Evolutionary conservation across 768 basidiomycete species (phyloP), one percentile per base, ranked within the genome.

Genomic region (Baorangia bicolor): DNA sequence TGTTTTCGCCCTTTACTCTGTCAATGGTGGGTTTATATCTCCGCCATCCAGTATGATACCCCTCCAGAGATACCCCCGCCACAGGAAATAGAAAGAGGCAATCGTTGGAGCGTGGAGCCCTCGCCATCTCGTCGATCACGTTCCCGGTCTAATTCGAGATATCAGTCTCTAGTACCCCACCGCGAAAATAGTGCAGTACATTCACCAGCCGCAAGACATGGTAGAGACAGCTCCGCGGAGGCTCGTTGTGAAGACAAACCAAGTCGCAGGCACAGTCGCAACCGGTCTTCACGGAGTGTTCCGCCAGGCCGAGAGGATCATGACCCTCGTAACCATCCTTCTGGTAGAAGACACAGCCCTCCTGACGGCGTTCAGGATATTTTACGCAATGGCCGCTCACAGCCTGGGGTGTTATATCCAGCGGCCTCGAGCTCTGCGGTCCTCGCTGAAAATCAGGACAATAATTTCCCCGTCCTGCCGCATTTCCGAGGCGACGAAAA

Each of bases 21-120:
- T n/a, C 23, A 14, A 34, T 28, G 40, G 37, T 53, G 52, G 60
- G 50, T 54, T 64, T 30, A 60, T 44, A 28, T 27, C 42, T 18
- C 10, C n/a, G 41, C 14, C 30, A 16, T 49, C 25, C 62, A 90
- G 87, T 90, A 90, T 63, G 86, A 89, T 62, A 63, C 64, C 2
- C 79, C 84, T 10, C 58, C 71, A 23, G 74, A 76, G 50, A 52
- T 78, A 20, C 69, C 76, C 8, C 78, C 78, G 14, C 74, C 74
- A 10, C 64, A 51, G 6, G 58, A 58, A 23, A 58, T 51, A 8
- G 64, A 70, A 21, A 68, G 63, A 33, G 54, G 61, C 6, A 58
- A 55, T 21, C 66, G 69, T 23, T 70, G 76, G 59, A 71, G 68
- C 57, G 53, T 64, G 0, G 60, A 49, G 31, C 62, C 54, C 13